phyloP scores from a whole-genome alignment of 2,329 filamentous ascomycete genomes.

The Aspergillus alliaceus region DNA sequence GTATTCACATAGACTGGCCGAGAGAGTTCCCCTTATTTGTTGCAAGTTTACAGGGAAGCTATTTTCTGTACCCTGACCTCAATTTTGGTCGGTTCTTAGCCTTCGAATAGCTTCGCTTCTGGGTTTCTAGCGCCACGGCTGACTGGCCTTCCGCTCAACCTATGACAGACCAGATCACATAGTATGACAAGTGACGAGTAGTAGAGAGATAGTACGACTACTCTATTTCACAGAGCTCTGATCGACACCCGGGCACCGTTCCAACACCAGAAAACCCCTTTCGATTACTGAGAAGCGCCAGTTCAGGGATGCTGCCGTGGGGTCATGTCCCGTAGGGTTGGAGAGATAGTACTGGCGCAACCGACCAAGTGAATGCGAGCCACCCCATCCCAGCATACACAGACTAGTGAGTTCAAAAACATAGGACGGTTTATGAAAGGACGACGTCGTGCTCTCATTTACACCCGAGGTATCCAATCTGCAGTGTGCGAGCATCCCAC shows the following conservation, averaged over 20 bases:
- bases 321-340: neutral
- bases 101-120: neutral
- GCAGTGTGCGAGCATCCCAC: neutral
- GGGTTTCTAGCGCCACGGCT: neutral
- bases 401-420: neutral
- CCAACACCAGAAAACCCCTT: neutral
- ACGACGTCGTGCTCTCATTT: neutral
- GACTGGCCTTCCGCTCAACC: neutral
- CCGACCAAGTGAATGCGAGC: neutral
- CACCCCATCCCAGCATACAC: neutral
- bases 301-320: neutral
- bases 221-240: neutral
- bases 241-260: neutral
- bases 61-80: neutral
- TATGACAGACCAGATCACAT: neutral
- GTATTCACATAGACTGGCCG: neutral
- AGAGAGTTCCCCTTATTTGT: neutral
- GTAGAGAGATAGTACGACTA: neutral
- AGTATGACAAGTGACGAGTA: neutral
- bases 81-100: neutral
- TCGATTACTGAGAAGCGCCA: neutral
- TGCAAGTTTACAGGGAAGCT: neutral
- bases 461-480: neutral
- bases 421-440: neutral
- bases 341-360: neutral